Percentiles rank a stretch among this genome's conserved stretches.
Evolutionary conservation across 2,329 filamentous ascomycete genomes (phyloP).

Genomic region (Verticillium isaacii): DNA sequence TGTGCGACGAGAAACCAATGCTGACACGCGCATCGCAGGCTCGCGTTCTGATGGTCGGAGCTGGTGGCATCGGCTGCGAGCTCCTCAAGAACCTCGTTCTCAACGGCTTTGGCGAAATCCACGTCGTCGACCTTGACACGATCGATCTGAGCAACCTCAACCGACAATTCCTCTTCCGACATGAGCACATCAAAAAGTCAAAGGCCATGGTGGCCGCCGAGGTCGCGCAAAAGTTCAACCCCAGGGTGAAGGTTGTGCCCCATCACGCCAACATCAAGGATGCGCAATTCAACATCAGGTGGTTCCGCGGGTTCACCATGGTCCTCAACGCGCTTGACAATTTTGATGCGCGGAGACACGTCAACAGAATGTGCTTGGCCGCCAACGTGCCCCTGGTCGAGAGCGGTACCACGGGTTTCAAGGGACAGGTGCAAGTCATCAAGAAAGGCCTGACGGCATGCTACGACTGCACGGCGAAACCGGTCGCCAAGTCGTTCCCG

Average conservation of each 20-base stretch:
- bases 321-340: conserved; percentile 99
- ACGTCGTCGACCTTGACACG: conserved; percentile 95
- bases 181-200: conserved; percentile 96
- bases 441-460: conserved; percentile 89
- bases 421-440: conserved; percentile 96
- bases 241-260: conserved; percentile 77
- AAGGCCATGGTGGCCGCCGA: conserved; percentile 95
- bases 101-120: conserved; percentile 85
- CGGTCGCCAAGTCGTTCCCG: conserved; percentile 86
- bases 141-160: conserved; percentile 98
- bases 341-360: conserved; percentile 85
- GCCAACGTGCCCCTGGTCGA: conserved; percentile 89
- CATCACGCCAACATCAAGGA: conserved; percentile 97
- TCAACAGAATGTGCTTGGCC: conserved; percentile 95
- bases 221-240: conserved; percentile 85
- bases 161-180: conserved; percentile 92
- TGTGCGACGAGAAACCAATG: conserved; percentile 8
- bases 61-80: conserved; percentile 96
- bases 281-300: conserved; percentile 74
- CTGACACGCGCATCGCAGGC: conserved; percentile 52
- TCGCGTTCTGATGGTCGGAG: conserved; percentile 88
- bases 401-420: conserved; percentile 96
- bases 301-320: conserved; percentile 77
- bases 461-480: conserved; percentile 91
- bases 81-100: conserved; percentile 94